Conservation (phyloP, 169 alveolate species). For the Cryptosporidium sp. region DNA sequence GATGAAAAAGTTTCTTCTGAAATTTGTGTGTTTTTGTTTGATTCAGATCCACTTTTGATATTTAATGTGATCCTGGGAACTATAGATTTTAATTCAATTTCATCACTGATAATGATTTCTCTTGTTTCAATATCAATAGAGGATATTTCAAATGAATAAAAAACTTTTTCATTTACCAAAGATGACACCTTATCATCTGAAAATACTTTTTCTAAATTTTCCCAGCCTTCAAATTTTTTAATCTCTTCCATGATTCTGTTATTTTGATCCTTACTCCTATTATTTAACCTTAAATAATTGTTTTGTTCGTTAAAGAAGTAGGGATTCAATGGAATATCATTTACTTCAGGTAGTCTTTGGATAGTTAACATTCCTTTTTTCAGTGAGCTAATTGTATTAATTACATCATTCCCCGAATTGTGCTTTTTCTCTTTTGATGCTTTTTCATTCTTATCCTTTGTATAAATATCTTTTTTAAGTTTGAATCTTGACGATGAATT, state of each 20-base stretch:
- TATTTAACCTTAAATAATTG: background rate
- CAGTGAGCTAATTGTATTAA: background rate
- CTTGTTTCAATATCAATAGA: conserved; percentile 14
- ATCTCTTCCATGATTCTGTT: conserved; percentile 13
- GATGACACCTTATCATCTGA: background rate
- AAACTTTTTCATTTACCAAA: background rate
- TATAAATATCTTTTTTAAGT: background rate
- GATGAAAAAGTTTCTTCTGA: background rate
- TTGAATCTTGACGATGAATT: background rate
- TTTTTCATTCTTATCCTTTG: background rate
- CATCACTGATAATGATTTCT: background rate
- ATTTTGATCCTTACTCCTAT: background rate
- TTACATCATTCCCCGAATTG: background rate
- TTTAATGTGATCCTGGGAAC: conserved; percentile 31
- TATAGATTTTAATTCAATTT: background rate
- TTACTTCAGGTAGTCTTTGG: conserved; percentile 37
- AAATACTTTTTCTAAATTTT: conserved; percentile 3
- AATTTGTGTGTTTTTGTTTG: background rate
- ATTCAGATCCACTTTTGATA: conserved; percentile 19
- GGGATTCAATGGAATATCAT: conserved; percentile 41
- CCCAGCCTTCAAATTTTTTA: conserved; percentile 27
- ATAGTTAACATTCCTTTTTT: background rate
- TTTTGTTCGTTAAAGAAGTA: background rate
- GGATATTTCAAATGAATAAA: conserved; percentile 12
- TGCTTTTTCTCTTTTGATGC: no score